These are phyloP conservation scores for Pascua guehoae DNA, from an alignment of 1,284 basidiomycete genomes.

Conservation along the genomic window DNA sequence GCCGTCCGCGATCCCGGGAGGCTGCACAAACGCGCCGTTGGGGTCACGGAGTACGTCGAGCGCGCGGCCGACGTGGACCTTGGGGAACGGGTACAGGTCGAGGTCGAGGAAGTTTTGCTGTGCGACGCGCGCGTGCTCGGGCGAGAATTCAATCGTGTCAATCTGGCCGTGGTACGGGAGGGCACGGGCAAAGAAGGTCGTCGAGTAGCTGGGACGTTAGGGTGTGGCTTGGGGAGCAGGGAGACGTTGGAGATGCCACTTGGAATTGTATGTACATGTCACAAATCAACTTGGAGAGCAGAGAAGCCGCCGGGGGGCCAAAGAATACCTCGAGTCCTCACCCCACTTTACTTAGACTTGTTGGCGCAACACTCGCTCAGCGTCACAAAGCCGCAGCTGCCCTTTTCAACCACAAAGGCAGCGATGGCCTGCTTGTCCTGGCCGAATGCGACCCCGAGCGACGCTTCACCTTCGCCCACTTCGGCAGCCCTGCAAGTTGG, in stretches of 20 bases:
- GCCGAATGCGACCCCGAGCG: no score
- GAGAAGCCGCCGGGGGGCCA: not conserved
- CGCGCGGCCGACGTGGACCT: constrained; percentile 34
- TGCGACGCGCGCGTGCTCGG: constrained; percentile 33
- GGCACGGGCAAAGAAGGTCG: constrained; percentile 32
- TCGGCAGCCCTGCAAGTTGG: no score
- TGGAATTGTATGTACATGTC: not conserved
- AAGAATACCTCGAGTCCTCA: not conserved
- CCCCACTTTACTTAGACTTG: no score
- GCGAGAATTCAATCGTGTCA: constrained; percentile 40
- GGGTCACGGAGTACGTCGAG: constrained; percentile 29
- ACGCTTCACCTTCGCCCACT: no score
- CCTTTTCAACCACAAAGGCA: no score
- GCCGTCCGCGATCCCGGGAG: constrained; percentile 24
- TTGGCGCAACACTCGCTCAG: no score
- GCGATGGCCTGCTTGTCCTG: no score
- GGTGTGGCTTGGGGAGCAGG: not conserved
- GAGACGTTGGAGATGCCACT: not conserved
- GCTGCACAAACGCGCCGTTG: constrained; percentile 16
- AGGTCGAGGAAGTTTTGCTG: constrained; percentile 36
- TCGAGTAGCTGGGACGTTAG: constrained; percentile 29
- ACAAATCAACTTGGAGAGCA: not conserved
- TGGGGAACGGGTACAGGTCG: constrained; percentile 42
- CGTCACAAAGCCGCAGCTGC: no score
- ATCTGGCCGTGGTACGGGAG: constrained; percentile 38